A percentile compares a stretch with the other conserved stretches of the same genome.
Evolutionary conservation across 495 filamentous ascomycete genomes (phyloP).

Genomic region (Bombardia bombarda): DNA sequence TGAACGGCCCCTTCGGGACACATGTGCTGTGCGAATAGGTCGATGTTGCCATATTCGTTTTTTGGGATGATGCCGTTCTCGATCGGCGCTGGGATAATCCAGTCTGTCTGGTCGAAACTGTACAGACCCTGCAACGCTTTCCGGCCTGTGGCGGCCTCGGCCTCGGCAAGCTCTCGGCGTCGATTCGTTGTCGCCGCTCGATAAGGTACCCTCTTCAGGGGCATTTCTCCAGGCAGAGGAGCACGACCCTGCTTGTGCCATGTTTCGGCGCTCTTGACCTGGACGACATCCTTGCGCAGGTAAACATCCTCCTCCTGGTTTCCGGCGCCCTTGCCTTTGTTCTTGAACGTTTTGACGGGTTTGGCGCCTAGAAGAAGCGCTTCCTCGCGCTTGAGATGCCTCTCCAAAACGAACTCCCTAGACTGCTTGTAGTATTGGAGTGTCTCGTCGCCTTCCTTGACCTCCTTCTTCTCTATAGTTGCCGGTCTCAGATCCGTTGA

Average conservation of each 20-base stretch:
- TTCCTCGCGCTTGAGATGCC: conserved; percentile 89
- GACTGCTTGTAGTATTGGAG: conserved; percentile 82
- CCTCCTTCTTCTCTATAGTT: conserved; percentile 61
- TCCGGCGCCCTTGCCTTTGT: conserved; percentile 56
- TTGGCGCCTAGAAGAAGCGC: conserved; percentile 63
- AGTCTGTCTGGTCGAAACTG: conserved; percentile 78
- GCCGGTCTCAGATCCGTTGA: conserved; percentile 62
- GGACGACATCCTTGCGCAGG: conserved; percentile 66
- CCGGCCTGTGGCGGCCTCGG: conserved; percentile 64
- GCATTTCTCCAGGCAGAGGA: conserved; percentile 57
- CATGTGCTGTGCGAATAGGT: conserved; percentile 91
- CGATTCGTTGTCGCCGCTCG: conserved; percentile 83
- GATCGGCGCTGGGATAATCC: conserved; percentile 83
- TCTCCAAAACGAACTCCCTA: conserved; percentile 73
- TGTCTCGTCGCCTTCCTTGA: conserved; percentile 68
- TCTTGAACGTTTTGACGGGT: conserved; percentile 65
- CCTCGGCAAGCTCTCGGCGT: conserved; percentile 84
- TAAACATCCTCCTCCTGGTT: conserved; percentile 73
- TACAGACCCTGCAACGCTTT: conserved; percentile 85
- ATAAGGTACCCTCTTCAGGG: conserved; percentile 81
- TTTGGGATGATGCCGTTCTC: conserved; percentile 80
- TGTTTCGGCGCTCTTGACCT: conserved; percentile 85
- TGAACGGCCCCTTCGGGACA: conserved; percentile 80
- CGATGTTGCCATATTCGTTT: conserved; percentile 95
- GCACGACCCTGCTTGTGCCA: conserved; percentile 96